phyloP scores from a whole-genome alignment of 225 moss, liverwort and hornwort species.

The Thuidium tamariscinum region DNA sequence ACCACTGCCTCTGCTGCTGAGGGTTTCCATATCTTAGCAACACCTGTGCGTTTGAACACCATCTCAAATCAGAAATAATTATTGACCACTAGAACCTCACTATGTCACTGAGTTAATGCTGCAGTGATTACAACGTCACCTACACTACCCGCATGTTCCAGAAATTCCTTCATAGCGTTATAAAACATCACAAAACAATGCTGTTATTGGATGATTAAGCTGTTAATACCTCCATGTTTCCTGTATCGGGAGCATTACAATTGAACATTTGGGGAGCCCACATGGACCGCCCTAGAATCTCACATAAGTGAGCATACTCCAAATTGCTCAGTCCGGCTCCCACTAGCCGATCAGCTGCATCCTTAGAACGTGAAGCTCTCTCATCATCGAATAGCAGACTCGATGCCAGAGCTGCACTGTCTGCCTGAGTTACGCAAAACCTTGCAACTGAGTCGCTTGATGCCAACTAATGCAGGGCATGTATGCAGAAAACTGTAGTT shows the following conservation, averaged over 20 bases:
- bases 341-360: slow-evolving; percentile 53
- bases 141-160: background rate
- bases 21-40: slow-evolving; percentile 81
- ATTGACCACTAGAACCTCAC: background rate
- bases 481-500: background rate
- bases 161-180: background rate
- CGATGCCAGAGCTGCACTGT: slow-evolving; percentile 87
- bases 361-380: slow-evolving; percentile 20
- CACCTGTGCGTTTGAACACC: slow-evolving; percentile 33
- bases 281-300: slow-evolving; percentile 79
- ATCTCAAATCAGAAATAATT: background rate
- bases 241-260: slow-evolving; percentile 91
- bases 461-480: background rate
- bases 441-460: background rate
- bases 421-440: slow-evolving; percentile 44
- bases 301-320: slow-evolving; percentile 91
- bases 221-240: slow-evolving; percentile 87
- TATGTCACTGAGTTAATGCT: background rate
- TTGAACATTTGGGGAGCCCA: slow-evolving; percentile 96
- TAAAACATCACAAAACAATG: background rate
- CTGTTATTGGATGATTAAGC: background rate
- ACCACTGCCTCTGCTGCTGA: slow-evolving; percentile 79
- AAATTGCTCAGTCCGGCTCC: slow-evolving; percentile 95
- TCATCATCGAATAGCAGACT: slow-evolving; percentile 49
- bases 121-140: background rate